A percentile compares a stretch with the other conserved stretches of the same genome.
Evolutionary conservation across 2,329 filamentous ascomycete genomes (phyloP).

Genomic region (Aspergillus fumigatus): DNA sequence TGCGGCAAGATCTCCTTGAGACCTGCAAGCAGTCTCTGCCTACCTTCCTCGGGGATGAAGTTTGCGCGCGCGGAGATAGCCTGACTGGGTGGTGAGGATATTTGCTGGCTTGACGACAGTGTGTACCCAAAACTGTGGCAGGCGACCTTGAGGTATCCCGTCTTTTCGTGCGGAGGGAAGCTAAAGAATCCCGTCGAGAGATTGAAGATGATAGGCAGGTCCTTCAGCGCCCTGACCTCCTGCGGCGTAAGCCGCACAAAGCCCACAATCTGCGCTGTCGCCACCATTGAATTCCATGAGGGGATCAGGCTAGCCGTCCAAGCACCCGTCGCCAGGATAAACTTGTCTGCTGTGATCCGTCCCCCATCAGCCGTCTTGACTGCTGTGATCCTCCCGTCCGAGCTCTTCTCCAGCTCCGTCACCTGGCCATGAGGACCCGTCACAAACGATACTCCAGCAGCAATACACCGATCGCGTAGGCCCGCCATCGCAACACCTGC

Average conservation of each 20-base stretch:
- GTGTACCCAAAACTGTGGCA: constrained; percentile 63
- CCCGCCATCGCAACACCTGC: constrained; percentile 19
- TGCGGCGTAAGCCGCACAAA: constrained; percentile 66
- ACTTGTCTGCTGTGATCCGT: constrained; percentile 58
- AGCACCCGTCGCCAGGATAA: constrained; percentile 74
- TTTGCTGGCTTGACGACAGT: constrained; percentile 10
- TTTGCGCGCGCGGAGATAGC: constrained; percentile 22
- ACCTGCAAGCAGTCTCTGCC: constrained; percentile 53
- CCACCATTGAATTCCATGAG: constrained; percentile 65
- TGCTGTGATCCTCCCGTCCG: constrained; percentile 48
- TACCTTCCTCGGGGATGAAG: constrained; percentile 48
- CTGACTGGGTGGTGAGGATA: constrained; percentile 18
- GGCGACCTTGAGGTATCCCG: constrained; percentile 55
- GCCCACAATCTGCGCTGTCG: constrained; percentile 71
- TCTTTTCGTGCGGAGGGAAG: constrained; percentile 39
- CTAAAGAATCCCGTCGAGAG: constrained; percentile 44
- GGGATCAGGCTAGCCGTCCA: constrained; percentile 76
- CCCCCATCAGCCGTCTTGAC: constrained; percentile 48
- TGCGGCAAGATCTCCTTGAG: constrained; percentile 56
- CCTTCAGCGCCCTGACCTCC: constrained; percentile 59
- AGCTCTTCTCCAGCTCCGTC: constrained; percentile 28
- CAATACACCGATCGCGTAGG: constrained; percentile 18
- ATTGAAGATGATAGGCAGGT: constrained; percentile 58
- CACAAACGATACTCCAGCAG: constrained; percentile 22
- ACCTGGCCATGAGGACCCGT: constrained; percentile 28